Percentiles rank a stretch among this genome's conserved stretches.
These are phyloP conservation scores for Bryoerythrophyllum caledonicum DNA, from an alignment of 225 moss, liverwort and hornwort species.

Conservation along the genomic window DNA sequence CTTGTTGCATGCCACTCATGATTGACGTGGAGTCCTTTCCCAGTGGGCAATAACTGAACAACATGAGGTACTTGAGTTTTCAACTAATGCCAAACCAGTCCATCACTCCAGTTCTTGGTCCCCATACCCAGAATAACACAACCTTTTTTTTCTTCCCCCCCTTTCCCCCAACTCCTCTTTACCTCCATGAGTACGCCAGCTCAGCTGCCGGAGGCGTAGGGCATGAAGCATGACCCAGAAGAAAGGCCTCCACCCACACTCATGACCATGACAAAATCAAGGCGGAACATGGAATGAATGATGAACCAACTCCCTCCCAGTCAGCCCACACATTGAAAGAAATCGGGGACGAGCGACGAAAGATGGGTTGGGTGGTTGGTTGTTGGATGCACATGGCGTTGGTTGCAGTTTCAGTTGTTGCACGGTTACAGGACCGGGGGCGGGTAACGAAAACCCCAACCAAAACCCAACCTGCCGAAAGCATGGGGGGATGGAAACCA, in stretches of 20 bases:
- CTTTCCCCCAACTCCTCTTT: too few species aligned
- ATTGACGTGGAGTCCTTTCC: slow-evolving; percentile 11
- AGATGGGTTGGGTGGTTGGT: slow-evolving; percentile 14
- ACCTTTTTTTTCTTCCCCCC: background rate
- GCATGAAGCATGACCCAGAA: slow-evolving; percentile 27
- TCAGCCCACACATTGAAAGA: slow-evolving; percentile 8
- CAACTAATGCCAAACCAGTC: slow-evolving; percentile 16
- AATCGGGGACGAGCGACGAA: background rate
- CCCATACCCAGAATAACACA: background rate
- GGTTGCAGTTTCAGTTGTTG: slow-evolving; percentile 18
- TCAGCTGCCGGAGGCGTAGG: background rate
- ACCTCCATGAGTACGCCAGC: background rate
- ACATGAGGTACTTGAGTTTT: slow-evolving; percentile 29
- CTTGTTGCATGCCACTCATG: slow-evolving; percentile 26
- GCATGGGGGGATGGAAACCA: slow-evolving; percentile 2
- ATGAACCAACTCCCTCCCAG: slow-evolving; percentile 7
- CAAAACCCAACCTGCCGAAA: background rate
- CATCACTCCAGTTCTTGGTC: background rate
- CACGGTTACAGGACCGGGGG: background rate
- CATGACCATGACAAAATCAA: slow-evolving; percentile 32
- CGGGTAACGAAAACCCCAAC: background rate
- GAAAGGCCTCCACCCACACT: slow-evolving; percentile 10
- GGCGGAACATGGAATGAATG: slow-evolving; percentile 23
- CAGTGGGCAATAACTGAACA: slow-evolving; percentile 31
- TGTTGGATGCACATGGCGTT: slow-evolving; percentile 31